These are phyloP conservation scores for Immersiella caudata DNA, from an alignment of 495 filamentous ascomycete genomes.

Conservation along the genomic window DNA sequence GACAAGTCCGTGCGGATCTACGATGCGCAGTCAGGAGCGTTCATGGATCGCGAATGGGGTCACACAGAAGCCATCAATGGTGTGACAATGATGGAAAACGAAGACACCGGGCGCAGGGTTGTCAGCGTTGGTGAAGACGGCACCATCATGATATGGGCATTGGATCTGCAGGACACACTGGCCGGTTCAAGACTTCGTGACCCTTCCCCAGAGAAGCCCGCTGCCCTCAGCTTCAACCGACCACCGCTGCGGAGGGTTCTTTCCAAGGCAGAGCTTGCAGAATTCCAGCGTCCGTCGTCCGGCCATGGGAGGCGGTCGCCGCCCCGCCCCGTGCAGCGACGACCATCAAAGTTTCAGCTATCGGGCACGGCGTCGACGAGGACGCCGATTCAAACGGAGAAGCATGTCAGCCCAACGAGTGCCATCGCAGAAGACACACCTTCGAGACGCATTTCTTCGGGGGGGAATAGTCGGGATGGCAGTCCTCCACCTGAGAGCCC, in stretches of 20 bases:
- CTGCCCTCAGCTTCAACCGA: constrained; percentile 51
- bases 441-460: constrained; percentile 43
- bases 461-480: constrained; percentile 38
- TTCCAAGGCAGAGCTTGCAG: constrained; percentile 75
- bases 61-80: constrained; percentile 91
- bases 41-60: constrained; percentile 88
- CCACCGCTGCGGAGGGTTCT: constrained; percentile 74
- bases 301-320: constrained; percentile 65
- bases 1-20: constrained; percentile 95
- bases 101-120: constrained; percentile 56
- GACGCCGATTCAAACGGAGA: constrained; percentile 37
- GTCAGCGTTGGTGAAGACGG: constrained; percentile 82
- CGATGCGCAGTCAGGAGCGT: constrained; percentile 69
- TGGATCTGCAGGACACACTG: constrained; percentile 50
- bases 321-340: constrained; percentile 57
- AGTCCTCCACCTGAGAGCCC: constrained; percentile 55
- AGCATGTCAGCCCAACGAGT: constrained; percentile 36
- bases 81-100: constrained; percentile 68
- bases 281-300: constrained; percentile 68
- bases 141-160: constrained; percentile 82
- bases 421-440: constrained; percentile 43
- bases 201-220: constrained; percentile 56
- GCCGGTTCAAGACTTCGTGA: constrained; percentile 42
- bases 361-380: constrained; percentile 34
- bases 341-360: constrained; percentile 44